Evolutionary conservation across 257 asterid species (phyloP), one percentile per base, ranked within the genome.

Genomic region (Sherardia arvensis): DNA sequence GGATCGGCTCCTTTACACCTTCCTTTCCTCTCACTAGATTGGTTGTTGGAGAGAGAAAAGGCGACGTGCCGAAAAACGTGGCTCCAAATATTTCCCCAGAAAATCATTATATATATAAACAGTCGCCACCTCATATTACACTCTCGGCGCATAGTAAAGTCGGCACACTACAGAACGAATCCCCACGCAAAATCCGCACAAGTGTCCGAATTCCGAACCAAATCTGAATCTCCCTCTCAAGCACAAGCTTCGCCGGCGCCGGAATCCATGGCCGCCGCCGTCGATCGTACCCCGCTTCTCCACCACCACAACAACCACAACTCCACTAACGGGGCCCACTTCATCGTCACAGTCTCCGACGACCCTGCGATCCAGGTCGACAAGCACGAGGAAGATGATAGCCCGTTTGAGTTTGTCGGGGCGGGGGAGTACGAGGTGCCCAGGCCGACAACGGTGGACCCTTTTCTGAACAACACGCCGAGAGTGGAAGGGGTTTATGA

Each of bases 401-500:
- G 2, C 25, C 96, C 89, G 4, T 93, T 67, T 53, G 76, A 74
- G 51, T 84, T 90, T 38, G 65, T 93, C 56, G 99, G 95, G 64
- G 87, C 84, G 21, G 73, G 64, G 2, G 84, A 79, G 45, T 82
- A 78, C 76, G 88, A 84, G 53, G 78, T 84, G 27, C 96, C 92
- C 49, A 80, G 73, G 61, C 71, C 96, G 70, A 65, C 80, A 64
- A 84, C 92, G 27, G 66, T 93, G 66, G 96, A 93, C 64, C 97
- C 99, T 53, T 93, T 87, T 53, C 78, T 81, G 29, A 90, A 93
- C 71, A 69, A 78, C 53, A 90, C 97, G 60, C 83, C 79, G 20
- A 18, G 29, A 4, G 57, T 93, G 68, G 92, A 83, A 70, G 99
- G 99, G 64, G 51, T 90, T 2, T 93, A 93, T 71, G 99, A 93